Conservation (phyloP, 306 rosid genomes). For the Quercus gilva region DNA sequence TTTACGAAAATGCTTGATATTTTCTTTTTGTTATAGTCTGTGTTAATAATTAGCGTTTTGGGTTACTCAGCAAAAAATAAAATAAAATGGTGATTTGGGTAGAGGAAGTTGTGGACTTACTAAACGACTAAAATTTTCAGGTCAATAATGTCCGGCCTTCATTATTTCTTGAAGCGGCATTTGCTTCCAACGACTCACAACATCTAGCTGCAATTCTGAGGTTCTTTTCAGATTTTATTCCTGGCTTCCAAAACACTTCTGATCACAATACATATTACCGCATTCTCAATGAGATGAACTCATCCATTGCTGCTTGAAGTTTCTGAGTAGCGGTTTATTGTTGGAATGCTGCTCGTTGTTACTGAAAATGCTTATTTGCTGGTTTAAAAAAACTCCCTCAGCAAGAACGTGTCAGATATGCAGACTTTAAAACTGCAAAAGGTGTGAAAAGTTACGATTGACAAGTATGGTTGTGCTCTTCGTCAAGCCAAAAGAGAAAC, state of each 20-base stretch:
- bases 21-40: neutral
- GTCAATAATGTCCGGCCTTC: constrained; percentile 75
- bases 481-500: neutral
- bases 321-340: neutral
- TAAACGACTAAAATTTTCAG: constrained; percentile 44
- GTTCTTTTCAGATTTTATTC: constrained; percentile 76
- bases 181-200: constrained; percentile 60
- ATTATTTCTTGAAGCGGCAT: constrained; percentile 87
- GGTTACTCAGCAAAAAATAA: neutral
- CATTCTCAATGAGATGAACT: constrained; percentile 71
- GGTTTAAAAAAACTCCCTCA: neutral
- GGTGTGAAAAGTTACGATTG: too few species aligned
- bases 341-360: neutral
- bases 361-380: neutral
- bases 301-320: constrained; percentile 55
- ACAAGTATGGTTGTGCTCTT: neutral
- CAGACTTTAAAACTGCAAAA: neutral
- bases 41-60: constrained; percentile 1
- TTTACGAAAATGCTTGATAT: neutral
- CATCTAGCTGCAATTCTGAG: constrained; percentile 84
- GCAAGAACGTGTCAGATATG: neutral
- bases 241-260: constrained; percentile 62
- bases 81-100: neutral
- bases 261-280: constrained; percentile 70
- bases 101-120: constrained; percentile 10